These are phyloP conservation scores for Punica granatum DNA, from an alignment of 345 rosid genomes.

Conservation along the genomic window DNA sequence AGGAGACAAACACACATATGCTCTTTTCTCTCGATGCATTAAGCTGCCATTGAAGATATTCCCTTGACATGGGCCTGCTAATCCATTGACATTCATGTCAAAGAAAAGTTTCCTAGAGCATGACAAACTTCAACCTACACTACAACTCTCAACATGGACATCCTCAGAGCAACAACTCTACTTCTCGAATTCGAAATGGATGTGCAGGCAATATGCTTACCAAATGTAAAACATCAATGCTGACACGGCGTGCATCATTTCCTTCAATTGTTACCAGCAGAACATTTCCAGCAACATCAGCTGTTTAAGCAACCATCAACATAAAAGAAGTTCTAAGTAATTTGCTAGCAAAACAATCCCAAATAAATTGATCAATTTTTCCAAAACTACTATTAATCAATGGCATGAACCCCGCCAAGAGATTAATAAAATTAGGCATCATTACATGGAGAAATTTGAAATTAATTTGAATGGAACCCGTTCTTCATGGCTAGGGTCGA, in stretches of 20 bases:
- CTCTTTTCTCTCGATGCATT: slow-evolving; percentile 94
- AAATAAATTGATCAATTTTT: too few relatives aligned
- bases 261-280: slow-evolving; percentile 92
- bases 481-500: too few relatives aligned
- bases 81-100: slow-evolving; percentile 97
- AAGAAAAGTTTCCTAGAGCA: slow-evolving; percentile 55
- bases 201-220: slow-evolving; percentile 40
- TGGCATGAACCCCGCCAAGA: too few relatives aligned
- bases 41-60: slow-evolving; percentile 98
- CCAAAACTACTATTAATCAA: too few relatives aligned
- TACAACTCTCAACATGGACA: slow-evolving; percentile 37
- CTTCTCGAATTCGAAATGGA: slow-evolving; percentile 21
- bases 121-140: slow-evolving; percentile 66
- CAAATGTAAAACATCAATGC: slow-evolving; percentile 97
- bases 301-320: too few relatives aligned
- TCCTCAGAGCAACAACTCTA: slow-evolving; percentile 26
- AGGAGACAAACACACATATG: slow-evolving; percentile 99
- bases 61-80: slow-evolving; percentile 99
- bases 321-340: too few relatives aligned
- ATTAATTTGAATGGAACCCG: too few relatives aligned
- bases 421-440: too few relatives aligned
- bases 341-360: too few relatives aligned
- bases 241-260: slow-evolving; percentile 88
- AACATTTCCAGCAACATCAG: slow-evolving; percentile 97
- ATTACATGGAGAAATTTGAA: too few relatives aligned